phyloP scores from a whole-genome alignment of 2,329 filamentous ascomycete genomes.

The Ceratocystis ficicola region DNA sequence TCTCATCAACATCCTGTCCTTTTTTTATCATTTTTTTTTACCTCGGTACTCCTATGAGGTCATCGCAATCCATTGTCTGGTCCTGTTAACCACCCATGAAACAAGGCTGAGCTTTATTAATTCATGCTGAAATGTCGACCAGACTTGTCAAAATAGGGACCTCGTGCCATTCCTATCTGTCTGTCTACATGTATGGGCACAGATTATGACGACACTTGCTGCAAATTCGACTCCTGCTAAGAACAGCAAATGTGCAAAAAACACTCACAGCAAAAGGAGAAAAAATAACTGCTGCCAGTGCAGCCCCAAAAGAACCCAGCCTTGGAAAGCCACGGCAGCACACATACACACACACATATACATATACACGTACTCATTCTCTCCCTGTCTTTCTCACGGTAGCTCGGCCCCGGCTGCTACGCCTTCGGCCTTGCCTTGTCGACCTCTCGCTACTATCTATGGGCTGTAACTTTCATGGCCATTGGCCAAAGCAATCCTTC shows the following conservation, averaged over 20 bases:
- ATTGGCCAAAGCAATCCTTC: background rate
- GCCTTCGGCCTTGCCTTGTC: background rate
- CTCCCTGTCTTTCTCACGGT: too few species aligned
- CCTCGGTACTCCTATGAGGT: background rate
- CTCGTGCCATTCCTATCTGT: background rate
- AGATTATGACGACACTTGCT: background rate
- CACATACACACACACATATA: too few species aligned
- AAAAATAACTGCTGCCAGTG: too few species aligned
- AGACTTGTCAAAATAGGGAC: background rate
- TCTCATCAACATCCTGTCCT: background rate
- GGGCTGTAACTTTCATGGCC: background rate
- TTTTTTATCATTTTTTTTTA: background rate
- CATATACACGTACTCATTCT: too few species aligned
- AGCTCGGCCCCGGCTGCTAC: background rate
- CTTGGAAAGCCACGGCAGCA: too few species aligned
- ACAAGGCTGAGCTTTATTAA: conserved; percentile 2
- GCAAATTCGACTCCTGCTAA: background rate
- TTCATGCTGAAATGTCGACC: background rate
- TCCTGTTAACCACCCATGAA: background rate
- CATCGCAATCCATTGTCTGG: background rate
- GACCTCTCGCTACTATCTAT: background rate
- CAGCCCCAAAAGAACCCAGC: too few species aligned
- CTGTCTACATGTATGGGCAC: background rate
- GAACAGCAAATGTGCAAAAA: background rate
- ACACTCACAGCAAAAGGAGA: too few species aligned